Evolutionary conservation across 164 flowering plant genomes (phyloP), one percentile per base, ranked within the genome.

Genomic region (Macadamia integrifolia): DNA sequence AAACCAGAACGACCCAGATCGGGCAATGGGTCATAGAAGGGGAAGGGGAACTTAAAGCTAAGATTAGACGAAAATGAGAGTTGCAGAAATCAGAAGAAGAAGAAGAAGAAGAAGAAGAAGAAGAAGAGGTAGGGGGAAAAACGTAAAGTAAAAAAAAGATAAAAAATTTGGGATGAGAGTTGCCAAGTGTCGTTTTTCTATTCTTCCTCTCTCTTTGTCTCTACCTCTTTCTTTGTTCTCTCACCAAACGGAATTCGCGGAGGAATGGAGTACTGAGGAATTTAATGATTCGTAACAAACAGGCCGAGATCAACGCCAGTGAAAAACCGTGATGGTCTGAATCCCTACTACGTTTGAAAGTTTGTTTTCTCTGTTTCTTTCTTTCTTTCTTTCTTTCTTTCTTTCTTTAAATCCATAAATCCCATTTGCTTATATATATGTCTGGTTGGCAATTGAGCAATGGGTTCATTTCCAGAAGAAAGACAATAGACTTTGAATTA

Each of bases 181-280:
- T 10, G 11, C 14, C 11, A 60, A 59, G 43, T 66, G 52, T 58
- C 4, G 30, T 9, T 52, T 28, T 48, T 42, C 23, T 61, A 2
- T 62, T 50, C 23, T 53, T 11, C 29, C 23, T 10, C 13, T 28
- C 9, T 43, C 48, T 11, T 31, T 48, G 32, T 58, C 17, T 68
- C 28, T 50, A 23, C 56, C 9, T 44, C 40, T 35, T 35, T 35
- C 40, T 35, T 35, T 35, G 3, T 2, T 35, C 3, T 35, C 40
- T 35, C 17, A 4, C 17, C 3, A 46, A 31, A 80, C 85, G 84
- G 75, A 83, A 80, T 74, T 68, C 72, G 77, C 76, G 85, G 79
- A 44, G 62, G 64, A 35, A 42, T 57, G 72, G 61, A 64, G 64
- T 64, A 58, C 18, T 43, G 29, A 48, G 52, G 35, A 62, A 17